phyloP scores from a whole-genome alignment of 176 grass and related monocot genomes.

The Zoysia pacifica region DNA sequence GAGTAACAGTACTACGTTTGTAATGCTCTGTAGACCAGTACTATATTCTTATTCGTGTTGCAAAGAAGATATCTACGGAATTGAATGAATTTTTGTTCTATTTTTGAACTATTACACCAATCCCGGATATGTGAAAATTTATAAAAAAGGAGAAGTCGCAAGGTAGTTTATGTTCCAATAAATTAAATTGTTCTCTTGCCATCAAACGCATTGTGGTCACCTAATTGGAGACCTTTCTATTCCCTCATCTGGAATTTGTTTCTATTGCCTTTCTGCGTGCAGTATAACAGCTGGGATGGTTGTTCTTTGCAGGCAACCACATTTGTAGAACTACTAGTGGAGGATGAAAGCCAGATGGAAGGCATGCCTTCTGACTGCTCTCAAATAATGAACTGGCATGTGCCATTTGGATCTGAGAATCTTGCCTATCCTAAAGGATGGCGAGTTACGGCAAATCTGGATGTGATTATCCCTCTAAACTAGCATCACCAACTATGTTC shows the following conservation, averaged over 20 bases:
- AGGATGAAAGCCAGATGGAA: slow-evolving; percentile 99
- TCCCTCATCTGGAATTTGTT: slow-evolving; percentile 7
- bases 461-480: slow-evolving; percentile 75
- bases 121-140: neutral
- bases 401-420: slow-evolving; percentile 72
- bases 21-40: neutral
- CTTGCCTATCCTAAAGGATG: slow-evolving; percentile 89
- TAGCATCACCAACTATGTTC: slow-evolving; percentile 42
- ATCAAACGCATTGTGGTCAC: slow-evolving; percentile 35
- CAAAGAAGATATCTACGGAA: neutral
- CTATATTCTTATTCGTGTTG: neutral
- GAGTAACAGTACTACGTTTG: neutral
- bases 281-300: slow-evolving; percentile 37
- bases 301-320: slow-evolving; percentile 74
- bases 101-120: neutral
- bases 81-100: neutral
- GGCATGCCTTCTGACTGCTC: slow-evolving; percentile 81
- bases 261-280: slow-evolving; percentile 33
- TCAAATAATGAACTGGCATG: slow-evolving; percentile 97
- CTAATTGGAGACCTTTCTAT: slow-evolving; percentile 1
- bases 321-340: slow-evolving; percentile 87
- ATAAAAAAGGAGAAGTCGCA: neutral
- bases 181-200: slow-evolving; percentile 17
- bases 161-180: neutral
- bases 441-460: slow-evolving; percentile 66